Evolutionary conservation across 2,329 filamentous ascomycete species (phyloP).

Genomic region (Trichothecium sympodiale): DNA sequence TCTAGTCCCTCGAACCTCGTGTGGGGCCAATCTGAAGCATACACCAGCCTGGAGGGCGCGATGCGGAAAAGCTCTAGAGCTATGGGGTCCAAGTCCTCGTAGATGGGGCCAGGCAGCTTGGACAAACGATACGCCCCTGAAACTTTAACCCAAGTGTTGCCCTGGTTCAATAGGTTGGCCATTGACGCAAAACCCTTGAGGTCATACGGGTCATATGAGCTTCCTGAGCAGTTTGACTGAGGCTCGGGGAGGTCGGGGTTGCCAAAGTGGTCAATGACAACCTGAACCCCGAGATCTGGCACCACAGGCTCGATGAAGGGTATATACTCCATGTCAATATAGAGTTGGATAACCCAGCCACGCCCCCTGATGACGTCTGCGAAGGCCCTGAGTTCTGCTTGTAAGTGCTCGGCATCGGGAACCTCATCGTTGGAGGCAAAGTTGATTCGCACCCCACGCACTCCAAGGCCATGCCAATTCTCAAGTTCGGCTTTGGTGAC

Average conservation of each 20-base stretch:
- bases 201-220: constrained; percentile 26
- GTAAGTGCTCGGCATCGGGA: constrained; percentile 27
- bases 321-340: constrained; percentile 40
- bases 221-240: too few relatives aligned
- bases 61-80: constrained; percentile 32
- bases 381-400: constrained; percentile 29
- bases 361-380: constrained; percentile 36
- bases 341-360: constrained; percentile 49
- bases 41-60: constrained; percentile 33
- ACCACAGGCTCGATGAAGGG: constrained; percentile 36
- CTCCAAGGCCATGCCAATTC: constrained; percentile 45
- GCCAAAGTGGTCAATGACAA: constrained; percentile 52
- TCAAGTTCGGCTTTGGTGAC: constrained; percentile 25
- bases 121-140: constrained; percentile 45
- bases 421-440: constrained; percentile 38
- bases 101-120: constrained; percentile 22
- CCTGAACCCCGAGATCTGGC: constrained; percentile 34
- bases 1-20: constrained; percentile 45
- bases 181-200: constrained; percentile 38
- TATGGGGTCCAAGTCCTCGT: constrained; percentile 32
- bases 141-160: constrained; percentile 41
- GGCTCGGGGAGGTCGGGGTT: constrained; percentile 26
- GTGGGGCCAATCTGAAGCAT: constrained; percentile 52
- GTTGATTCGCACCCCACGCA: constrained; percentile 49
- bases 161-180: constrained; percentile 29